Evolutionary conservation across 2,329 filamentous ascomycete species (phyloP).

Genomic region (Phyllosticta citriasiana): DNA sequence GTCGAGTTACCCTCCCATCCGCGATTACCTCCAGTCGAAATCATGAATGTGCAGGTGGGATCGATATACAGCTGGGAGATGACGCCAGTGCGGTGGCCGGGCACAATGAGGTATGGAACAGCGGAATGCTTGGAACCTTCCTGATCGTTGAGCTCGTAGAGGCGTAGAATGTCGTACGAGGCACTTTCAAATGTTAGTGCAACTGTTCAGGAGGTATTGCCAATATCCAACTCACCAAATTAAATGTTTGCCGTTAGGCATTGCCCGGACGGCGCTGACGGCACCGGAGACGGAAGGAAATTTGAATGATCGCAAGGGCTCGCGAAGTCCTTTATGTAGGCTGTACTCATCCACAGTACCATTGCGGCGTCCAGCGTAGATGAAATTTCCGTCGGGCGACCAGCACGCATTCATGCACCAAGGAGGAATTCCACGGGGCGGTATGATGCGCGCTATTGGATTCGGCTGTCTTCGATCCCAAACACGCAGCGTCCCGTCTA

Average conservation of each 20-base stretch:
- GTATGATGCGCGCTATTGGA: slow-evolving; percentile 69
- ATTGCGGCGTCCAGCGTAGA: slow-evolving; percentile 86
- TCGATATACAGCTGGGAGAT: slow-evolving; percentile 82
- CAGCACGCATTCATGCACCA: slow-evolving; percentile 98
- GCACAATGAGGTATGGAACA: slow-evolving; percentile 92
- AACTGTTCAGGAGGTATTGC: not conserved
- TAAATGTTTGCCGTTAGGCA: slow-evolving; percentile 87
- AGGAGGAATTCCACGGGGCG: slow-evolving; percentile 66
- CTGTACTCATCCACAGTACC: slow-evolving; percentile 91
- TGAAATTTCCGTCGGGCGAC: slow-evolving; percentile 89
- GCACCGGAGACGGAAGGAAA: slow-evolving; percentile 84
- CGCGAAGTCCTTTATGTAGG: slow-evolving; percentile 67
- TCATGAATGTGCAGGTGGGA: slow-evolving; percentile 78
- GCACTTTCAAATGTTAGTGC: slow-evolving; percentile 45
- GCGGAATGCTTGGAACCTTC: slow-evolving; percentile 60
- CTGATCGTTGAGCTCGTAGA: slow-evolving; percentile 75
- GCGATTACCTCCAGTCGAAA: slow-evolving; percentile 81
- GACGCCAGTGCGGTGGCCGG: slow-evolving; percentile 79
- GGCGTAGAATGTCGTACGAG: slow-evolving; percentile 81
- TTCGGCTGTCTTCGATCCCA: slow-evolving; percentile 77
- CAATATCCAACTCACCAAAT: slow-evolving; percentile 52
- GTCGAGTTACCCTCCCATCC: slow-evolving; percentile 91
- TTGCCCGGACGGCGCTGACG: slow-evolving; percentile 77
- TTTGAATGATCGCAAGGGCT: slow-evolving; percentile 68
- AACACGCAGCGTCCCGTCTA: slow-evolving; percentile 79